Evolutionary conservation across 2,329 filamentous ascomycete species (phyloP), one percentile per base, ranked within the genome.

Genomic region (Xylariaceae sp.): DNA sequence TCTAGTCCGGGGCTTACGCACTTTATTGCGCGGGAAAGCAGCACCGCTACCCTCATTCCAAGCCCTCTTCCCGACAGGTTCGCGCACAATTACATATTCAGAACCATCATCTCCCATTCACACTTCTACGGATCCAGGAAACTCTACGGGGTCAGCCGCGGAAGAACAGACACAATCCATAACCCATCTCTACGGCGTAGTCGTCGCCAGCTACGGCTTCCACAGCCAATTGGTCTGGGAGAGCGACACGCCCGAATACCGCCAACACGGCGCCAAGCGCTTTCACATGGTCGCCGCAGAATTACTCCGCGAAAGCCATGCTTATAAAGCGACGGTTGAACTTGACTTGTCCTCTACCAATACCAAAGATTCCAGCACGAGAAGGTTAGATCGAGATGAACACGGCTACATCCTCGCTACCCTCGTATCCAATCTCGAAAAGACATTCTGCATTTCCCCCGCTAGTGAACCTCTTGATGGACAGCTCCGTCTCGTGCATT

Each of bases 191-290:
- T 80, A 87, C 64, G 91, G 90, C 30, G 87, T 87, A 29, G 89
- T 96, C 27, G 91, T 97, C 1, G 86, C 86, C 44, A 94, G 88
- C 69, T 95, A 95, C 80, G 92, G 88, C 26, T 84, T 97, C 65
- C 92, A 97, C 67, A 89, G 91, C 32, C 85, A 86, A 42, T 79
- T 97, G 3, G 90, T 97, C 27, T 91, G 89, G 63, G 91, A 96
- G 73, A 94, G 88, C 70, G 92, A 97, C 70, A 95, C 91, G 0
- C 76, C 81, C 0, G 86, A 84, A 60, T 92, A 92, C 71, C 86
- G 92, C 58, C 81, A 83, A 61, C 85, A 87, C 65, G 92, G 92
- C 9, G 77, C 78, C 34, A 82, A 87, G 67, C 80, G 92, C 26
- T 97, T 97, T 72, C 80, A 85, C 54, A 89, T 96, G 81, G 91